These are phyloP conservation scores for Boletellus deceptivus DNA, from an alignment of 1,284 basidiomycete genomes.

Conservation along the genomic window DNA sequence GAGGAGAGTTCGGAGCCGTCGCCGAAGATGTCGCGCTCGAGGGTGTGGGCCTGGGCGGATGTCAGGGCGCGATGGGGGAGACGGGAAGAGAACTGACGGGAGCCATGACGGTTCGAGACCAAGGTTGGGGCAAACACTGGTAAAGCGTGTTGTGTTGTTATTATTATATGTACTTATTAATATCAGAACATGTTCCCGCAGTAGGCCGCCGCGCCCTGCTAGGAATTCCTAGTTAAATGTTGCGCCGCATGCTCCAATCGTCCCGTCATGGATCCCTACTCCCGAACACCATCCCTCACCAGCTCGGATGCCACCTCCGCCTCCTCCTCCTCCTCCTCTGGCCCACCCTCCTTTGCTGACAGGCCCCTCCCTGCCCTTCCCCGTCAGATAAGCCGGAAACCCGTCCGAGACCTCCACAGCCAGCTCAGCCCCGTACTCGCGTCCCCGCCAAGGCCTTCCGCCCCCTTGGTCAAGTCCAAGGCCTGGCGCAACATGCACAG, in stretches of 20 bases:
- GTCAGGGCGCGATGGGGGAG: background rate
- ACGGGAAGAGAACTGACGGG: slow-evolving; percentile 9
- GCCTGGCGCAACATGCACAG: slow-evolving; percentile 32
- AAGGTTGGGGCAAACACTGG: slow-evolving; percentile 19
- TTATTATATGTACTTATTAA: too few relatives aligned
- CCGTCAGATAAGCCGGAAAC: background rate
- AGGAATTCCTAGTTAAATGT: too few relatives aligned
- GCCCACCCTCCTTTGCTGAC: slow-evolving; percentile 14
- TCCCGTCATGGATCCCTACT: slow-evolving; percentile 26
- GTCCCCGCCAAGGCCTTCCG: slow-evolving; percentile 9
- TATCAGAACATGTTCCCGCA: too few relatives aligned
- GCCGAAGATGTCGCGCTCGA: slow-evolving; percentile 71
- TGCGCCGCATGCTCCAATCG: too few relatives aligned
- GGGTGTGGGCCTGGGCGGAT: slow-evolving; percentile 31
- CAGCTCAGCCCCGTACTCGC: background rate
- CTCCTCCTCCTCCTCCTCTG: slow-evolving; percentile 16
- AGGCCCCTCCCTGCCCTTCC: slow-evolving; percentile 26
- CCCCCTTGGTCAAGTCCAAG: slow-evolving; percentile 15
- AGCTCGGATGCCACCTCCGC: slow-evolving; percentile 28
- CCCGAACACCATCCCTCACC: slow-evolving; percentile 32
- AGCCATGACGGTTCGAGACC: slow-evolving; percentile 3
- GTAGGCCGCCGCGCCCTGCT: too few relatives aligned
- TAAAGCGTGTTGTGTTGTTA: too few relatives aligned
- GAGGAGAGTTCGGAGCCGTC: slow-evolving; percentile 76
- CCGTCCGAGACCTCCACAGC: background rate